Evolutionary conservation across 192 early-diverging fungal genomes (phyloP).

Genomic region (Rhizophagus clarus): DNA sequence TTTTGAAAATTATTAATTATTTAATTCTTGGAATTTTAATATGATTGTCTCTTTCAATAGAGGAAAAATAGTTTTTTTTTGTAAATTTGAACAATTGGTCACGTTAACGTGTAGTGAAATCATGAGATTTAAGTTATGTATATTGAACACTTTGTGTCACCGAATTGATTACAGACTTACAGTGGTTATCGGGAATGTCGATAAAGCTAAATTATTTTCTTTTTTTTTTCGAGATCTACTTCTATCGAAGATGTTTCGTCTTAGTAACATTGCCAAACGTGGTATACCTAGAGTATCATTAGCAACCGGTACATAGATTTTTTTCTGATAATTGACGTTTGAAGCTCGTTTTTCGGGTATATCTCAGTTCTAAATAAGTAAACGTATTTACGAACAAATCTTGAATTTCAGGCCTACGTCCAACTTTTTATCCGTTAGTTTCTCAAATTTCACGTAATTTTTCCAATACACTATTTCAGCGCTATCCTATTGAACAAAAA

Average conservation of each 20-base stretch:
- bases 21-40: background rate
- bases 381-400: background rate
- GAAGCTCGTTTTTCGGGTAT: background rate
- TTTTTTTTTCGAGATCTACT: background rate
- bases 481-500: background rate
- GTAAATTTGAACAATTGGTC: too few species aligned
- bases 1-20: too few species aligned
- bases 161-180: too few species aligned
- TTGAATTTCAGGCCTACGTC: background rate
- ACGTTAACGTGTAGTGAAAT: too few species aligned
- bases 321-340: background rate
- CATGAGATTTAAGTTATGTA: too few species aligned
- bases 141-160: too few species aligned
- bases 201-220: background rate
- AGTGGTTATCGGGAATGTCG: too few species aligned
- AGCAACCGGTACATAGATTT: background rate
- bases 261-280: constrained; percentile 9
- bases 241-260: background rate
- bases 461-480: background rate
- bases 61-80: too few species aligned
- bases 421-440: background rate
- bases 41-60: background rate
- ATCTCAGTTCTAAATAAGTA: too few species aligned
- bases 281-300: background rate
- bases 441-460: constrained; percentile 3